Percentiles rank a stretch among this genome's conserved stretches.
Conservation (phyloP, 1,139 yeast genomes). For the Taphrina pruni region DNA sequence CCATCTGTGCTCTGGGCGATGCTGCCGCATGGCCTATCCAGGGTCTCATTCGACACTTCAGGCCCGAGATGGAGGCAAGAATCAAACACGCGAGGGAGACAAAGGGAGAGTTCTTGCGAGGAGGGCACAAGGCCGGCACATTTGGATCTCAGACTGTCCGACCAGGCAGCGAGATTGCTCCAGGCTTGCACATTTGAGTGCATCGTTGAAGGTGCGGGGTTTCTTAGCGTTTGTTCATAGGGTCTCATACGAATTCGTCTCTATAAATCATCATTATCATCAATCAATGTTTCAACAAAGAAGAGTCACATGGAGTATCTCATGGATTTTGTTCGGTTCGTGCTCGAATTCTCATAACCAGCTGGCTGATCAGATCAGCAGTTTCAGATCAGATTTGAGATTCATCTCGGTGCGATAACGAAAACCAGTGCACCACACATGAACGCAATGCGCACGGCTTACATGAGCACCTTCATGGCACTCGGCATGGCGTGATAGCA, state of each 20-base stretch:
- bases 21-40: constrained; percentile 95
- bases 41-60: constrained; percentile 80
- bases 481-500: too few relatives aligned
- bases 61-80: constrained; percentile 79
- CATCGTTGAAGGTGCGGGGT: neutral
- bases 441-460: too few relatives aligned
- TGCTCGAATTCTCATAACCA: too few relatives aligned
- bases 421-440: too few relatives aligned
- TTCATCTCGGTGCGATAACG: too few relatives aligned
- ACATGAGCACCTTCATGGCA: too few relatives aligned
- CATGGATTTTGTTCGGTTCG: too few relatives aligned
- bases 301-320: too few relatives aligned
- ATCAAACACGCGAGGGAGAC: constrained; percentile 53
- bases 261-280: neutral
- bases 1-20: constrained; percentile 89
- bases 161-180: constrained; percentile 39
- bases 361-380: too few relatives aligned
- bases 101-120: constrained; percentile 34
- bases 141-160: constrained; percentile 27
- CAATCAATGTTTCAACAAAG: neutral
- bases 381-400: too few relatives aligned
- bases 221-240: constrained; percentile 7
- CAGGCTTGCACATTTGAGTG: constrained; percentile 29
- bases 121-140: constrained; percentile 37
- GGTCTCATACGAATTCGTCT: constrained; percentile 3